phyloP scores from a whole-genome alignment of 768 basidiomycete genomes.

The Tricholoma matsutake region DNA sequence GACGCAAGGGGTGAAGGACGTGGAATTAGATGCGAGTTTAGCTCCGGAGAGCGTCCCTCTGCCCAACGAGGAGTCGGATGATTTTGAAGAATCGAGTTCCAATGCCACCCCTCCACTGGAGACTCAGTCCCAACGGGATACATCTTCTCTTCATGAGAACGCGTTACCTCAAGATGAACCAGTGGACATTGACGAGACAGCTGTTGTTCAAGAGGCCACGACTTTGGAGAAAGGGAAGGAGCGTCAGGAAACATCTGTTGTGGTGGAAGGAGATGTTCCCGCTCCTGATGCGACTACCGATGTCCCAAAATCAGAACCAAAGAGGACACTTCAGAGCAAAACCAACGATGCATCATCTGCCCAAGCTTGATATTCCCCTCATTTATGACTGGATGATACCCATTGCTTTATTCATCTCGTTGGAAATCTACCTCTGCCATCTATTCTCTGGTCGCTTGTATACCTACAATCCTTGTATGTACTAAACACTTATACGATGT shows the following conservation, averaged over 20 bases:
- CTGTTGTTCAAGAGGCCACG: background rate
- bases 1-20: constrained; percentile 65
- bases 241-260: background rate
- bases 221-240: background rate
- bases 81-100: constrained; percentile 31
- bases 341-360: background rate
- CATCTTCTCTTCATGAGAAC: constrained; percentile 7
- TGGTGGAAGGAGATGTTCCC: background rate
- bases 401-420: constrained; percentile 1
- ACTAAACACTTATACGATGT: too few species aligned
- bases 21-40: constrained; percentile 53
- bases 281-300: background rate
- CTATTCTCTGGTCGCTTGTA: background rate
- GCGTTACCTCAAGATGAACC: background rate
- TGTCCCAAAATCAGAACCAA: background rate
- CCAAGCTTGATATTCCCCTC: background rate
- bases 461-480: background rate
- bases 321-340: constrained; percentile 2
- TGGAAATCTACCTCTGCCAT: background rate
- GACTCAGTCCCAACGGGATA: constrained; percentile 4
- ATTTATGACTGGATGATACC: constrained; percentile 4
- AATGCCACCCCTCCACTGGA: constrained; percentile 21
- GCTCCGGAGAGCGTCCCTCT: constrained; percentile 37
- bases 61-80: constrained; percentile 36
- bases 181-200: background rate